Evolutionary conservation across 1,284 basidiomycete genomes (phyloP).

Genomic region (Ustilago tritici): DNA sequence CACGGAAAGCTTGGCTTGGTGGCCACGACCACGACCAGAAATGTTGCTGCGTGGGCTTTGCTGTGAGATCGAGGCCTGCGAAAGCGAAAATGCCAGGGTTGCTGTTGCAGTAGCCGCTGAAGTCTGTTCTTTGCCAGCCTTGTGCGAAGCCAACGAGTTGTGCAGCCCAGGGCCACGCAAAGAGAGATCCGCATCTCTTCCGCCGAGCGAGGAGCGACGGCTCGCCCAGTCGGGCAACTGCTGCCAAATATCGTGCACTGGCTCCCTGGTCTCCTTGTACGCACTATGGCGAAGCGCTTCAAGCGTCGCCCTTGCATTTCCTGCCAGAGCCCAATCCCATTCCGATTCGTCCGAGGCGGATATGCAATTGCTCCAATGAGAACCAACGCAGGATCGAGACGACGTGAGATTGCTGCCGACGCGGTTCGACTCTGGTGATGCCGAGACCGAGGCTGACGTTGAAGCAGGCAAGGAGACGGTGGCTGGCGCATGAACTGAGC

Average conservation of each 20-base stretch:
- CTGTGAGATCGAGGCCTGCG: constrained; percentile 23
- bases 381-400: constrained; percentile 16
- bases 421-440: constrained; percentile 19
- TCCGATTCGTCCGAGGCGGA: constrained; percentile 35
- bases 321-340: constrained; percentile 52
- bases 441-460: constrained; percentile 23
- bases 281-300: constrained; percentile 36
- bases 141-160: constrained; percentile 16
- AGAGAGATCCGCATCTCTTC: constrained; percentile 40
- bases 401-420: constrained; percentile 3
- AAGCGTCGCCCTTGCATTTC: constrained; percentile 32
- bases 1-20: constrained; percentile 32
- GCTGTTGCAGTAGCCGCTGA: constrained; percentile 8
- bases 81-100: constrained; percentile 14
- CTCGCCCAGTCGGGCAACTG: constrained; percentile 52
- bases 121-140: constrained; percentile 16
- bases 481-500: not conserved
- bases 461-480: constrained; percentile 23
- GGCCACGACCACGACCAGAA: constrained; percentile 27
- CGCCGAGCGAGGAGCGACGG: constrained; percentile 41
- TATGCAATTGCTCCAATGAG: constrained; percentile 17
- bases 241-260: constrained; percentile 49
- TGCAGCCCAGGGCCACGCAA: constrained; percentile 30
- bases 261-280: constrained; percentile 38
- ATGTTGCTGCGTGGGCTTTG: constrained; percentile 46